phyloP scores from a whole-genome alignment of 2,329 filamentous ascomycete genomes.

The Pseudocercospora cruenta region DNA sequence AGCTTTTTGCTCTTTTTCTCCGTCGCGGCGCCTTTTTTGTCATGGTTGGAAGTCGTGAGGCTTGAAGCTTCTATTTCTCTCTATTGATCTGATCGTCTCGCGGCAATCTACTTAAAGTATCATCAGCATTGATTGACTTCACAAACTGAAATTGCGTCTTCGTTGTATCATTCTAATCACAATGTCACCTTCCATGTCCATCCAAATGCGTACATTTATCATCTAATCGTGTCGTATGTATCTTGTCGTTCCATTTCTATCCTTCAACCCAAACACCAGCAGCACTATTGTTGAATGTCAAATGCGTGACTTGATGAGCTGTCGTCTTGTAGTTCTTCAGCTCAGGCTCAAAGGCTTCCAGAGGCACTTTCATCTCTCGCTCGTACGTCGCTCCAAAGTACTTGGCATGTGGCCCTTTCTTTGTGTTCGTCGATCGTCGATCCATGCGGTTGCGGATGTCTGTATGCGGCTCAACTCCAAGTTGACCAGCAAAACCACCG shows the following conservation, averaged over 20 bases:
- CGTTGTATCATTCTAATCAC: not conserved
- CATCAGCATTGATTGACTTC: not conserved
- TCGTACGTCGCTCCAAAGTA: constrained; percentile 38
- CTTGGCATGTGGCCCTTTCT: constrained; percentile 24
- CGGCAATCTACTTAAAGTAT: not conserved
- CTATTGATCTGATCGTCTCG: not conserved
- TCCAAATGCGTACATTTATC: not conserved
- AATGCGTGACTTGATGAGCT: constrained; percentile 29
- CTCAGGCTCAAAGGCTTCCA: constrained; percentile 35
- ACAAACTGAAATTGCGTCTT: not conserved
- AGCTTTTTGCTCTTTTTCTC: not conserved
- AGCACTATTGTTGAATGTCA: constrained; percentile 34
- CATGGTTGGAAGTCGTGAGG: not conserved
- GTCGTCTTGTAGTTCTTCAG: constrained; percentile 29
- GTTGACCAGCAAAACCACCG: constrained; percentile 31
- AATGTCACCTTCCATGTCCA: not conserved
- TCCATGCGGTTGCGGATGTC: not conserved
- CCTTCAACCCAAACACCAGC: constrained; percentile 27
- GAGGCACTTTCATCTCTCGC: constrained; percentile 28
- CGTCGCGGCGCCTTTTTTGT: not conserved
- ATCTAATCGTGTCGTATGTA: not conserved
- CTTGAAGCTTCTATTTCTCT: not conserved
- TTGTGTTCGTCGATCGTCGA: not conserved
- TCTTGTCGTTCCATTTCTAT: not conserved
- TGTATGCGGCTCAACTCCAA: constrained; percentile 1